Base-by-base conservation (phyloP, 2,329 filamentous ascomycete species). In the Sarocladium strictum region DNA sequence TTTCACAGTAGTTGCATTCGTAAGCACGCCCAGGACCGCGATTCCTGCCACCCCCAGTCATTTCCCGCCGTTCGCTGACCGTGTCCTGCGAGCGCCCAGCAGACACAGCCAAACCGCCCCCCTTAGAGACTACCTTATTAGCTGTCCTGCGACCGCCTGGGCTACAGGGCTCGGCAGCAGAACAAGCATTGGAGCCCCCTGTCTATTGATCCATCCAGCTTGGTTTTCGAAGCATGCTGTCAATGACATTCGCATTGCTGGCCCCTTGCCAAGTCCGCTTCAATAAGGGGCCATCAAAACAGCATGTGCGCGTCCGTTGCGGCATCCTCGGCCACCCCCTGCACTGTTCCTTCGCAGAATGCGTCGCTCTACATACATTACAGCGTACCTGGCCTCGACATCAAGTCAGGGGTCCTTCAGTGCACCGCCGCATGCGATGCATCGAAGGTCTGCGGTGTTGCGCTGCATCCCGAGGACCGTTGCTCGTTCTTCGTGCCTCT, bases 31-130 rank as follows among this genome's bases (percentile, higher is more conserved):
- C 26, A 51, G n/a, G 47, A 33, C 27, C 47, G 27, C 15, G 27
- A 51, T 27, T 47, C 47, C 47, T 51, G 47, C 47, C 47, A 51
- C 47, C 47, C 47, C 27, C 27, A 51, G 47, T 51, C 47, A 51
- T 51, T 51, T 51, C 47, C 27, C n/a, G 7, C 47, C 26, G 43
- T n/a, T 43, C 21, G 21, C 40, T 43, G 40, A 43, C 40, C 17
- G 35, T 38, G 35, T 43, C 9, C 40, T 43, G 10, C 3, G 21
- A 43, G 43, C 43, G 9, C 3, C 43, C 19, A 21, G 9, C 17
- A 17, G 35, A 15, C 35, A 38, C 11, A 6, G n/a, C 40, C 40
- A 43, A 43, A 23, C 40, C 40, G n/a, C 40, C n/a, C 9, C 21
- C 15, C n/a, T n/a, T n/a, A n/a, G 10, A 9, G 15, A 15, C 40